These are phyloP conservation scores for Ceratocystis alfenasii DNA, from an alignment of 2,329 filamentous ascomycete genomes.

Conservation along the genomic window DNA sequence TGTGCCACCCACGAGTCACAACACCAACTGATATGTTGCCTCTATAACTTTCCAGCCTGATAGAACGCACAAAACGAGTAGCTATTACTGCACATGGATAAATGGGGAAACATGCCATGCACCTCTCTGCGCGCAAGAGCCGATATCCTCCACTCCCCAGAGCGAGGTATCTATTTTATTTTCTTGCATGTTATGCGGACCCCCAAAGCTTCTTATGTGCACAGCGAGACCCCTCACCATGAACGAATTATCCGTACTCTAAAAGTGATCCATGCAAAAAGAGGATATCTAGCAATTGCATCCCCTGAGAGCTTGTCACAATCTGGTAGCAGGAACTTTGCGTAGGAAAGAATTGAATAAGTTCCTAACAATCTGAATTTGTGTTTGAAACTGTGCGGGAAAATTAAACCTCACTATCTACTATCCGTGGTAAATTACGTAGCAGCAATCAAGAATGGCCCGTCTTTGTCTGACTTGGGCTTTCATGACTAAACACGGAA, in stretches of 20 bases:
- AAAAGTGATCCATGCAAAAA: too few relatives aligned
- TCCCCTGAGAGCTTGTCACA: too few relatives aligned
- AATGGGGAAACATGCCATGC: constrained; percentile 1
- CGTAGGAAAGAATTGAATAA: too few relatives aligned
- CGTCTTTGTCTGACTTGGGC: neutral
- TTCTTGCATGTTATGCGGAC: neutral
- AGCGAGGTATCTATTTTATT: neutral
- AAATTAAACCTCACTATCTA: too few relatives aligned
- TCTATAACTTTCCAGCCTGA: neutral
- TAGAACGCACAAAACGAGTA: neutral
- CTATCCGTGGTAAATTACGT: neutral
- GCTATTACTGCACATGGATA: neutral
- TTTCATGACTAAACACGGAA: too few relatives aligned
- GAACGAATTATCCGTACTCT: neutral
- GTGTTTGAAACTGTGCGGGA: too few relatives aligned
- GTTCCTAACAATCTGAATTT: too few relatives aligned
- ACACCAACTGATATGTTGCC: neutral
- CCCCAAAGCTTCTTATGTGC: neutral
- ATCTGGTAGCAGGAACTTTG: too few relatives aligned
- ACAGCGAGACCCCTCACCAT: neutral
- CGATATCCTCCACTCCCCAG: neutral
- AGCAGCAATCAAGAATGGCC: neutral
- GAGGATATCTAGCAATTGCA: too few relatives aligned
- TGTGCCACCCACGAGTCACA: constrained; percentile 10
- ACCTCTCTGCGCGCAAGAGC: neutral